Evolutionary conservation across 2,329 filamentous ascomycete genomes (phyloP).

Genomic region (Claviceps citrina): DNA sequence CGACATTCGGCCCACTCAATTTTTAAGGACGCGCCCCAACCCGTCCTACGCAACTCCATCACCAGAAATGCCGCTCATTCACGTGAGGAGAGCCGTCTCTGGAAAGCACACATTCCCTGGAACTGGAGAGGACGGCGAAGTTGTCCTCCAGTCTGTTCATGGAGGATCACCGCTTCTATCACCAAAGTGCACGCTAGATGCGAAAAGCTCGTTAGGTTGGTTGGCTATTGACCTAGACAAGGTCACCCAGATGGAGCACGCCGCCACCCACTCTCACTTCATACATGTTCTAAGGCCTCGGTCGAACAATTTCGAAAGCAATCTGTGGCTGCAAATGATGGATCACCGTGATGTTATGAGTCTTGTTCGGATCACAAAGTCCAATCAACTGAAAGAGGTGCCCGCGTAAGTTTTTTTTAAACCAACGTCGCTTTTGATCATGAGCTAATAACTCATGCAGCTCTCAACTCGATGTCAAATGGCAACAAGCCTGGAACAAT

Average conservation of each 20-base stretch:
- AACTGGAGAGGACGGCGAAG: neutral
- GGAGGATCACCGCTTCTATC: neutral
- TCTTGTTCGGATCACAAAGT: neutral
- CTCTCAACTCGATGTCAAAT: neutral
- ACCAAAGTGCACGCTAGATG: neutral
- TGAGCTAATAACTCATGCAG: too few species aligned
- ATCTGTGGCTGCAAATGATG: conserved; percentile 12
- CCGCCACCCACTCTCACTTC: conserved; percentile 8
- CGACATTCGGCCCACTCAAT: conserved; percentile 15
- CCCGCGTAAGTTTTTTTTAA: neutral
- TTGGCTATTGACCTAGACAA: conserved; percentile 4
- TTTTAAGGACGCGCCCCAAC: conserved; percentile 4
- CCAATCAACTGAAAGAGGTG: neutral
- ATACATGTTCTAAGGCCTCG: conserved; percentile 12
- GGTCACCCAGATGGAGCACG: conserved; percentile 7
- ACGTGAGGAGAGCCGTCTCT: conserved; percentile 13
- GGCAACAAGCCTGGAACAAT: neutral
- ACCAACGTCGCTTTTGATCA: too few species aligned
- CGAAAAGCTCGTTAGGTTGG: conserved; percentile 2
- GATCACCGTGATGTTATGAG: neutral
- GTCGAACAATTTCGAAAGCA: neutral
- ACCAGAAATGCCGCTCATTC: neutral
- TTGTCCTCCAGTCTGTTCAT: conserved; percentile 3
- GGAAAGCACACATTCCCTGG: conserved; percentile 8
- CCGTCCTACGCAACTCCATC: neutral